Base-by-base conservation (phyloP, 805 yeast genomes). In the Blastobotrys americana region DNA sequence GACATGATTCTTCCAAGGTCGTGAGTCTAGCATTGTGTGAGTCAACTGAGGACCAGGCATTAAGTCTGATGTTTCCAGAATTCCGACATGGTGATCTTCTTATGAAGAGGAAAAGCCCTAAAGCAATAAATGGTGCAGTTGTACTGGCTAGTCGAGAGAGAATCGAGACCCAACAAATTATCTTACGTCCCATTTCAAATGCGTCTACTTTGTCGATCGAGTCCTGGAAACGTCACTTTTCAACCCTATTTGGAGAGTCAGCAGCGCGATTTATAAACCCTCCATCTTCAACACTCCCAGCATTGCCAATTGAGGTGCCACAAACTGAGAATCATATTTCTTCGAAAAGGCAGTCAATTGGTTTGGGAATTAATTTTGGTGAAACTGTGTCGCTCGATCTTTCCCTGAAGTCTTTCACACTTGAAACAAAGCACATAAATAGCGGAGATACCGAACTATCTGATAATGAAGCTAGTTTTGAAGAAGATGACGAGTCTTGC, bases 11-110 rank as follows among this genome's bases (percentile, higher is more conserved):
- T 3, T 38, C 25, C 10, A 36, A 37, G 18, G 42, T 27, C 21
- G 28, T 41, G n/a, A 31, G 40, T 35, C 41, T 54, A 19, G 58
- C 50, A 1, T 28, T 54, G 13, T 54, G 58, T 41, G 10, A 25
- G 8, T 13, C 10, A 5, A 13, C 5, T 21, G 18, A 16, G 18
- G 17, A 16, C 34, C n/a, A 31, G 34, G 16, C 34, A 4, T 15
- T 31, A 16, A 17, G n/a, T 31, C 6, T 34, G 18, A 19, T 16
- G 19, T 34, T 19, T 34, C 19, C 37, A 10, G 37, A 34, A 10
- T 34, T 34, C 18, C 20, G 37, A 5, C 37, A 16, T 34, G 37
- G 19, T 25, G 31, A 25, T 13, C 31, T 25, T 13, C 8, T 25
- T 13, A 13, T 25, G 31, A 25, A 25, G 31, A 8, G 31, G 8